Evolutionary conservation across 257 asterid genomes (phyloP), one percentile per base, ranked within the genome.

Genomic region (Cinchona pubescens): DNA sequence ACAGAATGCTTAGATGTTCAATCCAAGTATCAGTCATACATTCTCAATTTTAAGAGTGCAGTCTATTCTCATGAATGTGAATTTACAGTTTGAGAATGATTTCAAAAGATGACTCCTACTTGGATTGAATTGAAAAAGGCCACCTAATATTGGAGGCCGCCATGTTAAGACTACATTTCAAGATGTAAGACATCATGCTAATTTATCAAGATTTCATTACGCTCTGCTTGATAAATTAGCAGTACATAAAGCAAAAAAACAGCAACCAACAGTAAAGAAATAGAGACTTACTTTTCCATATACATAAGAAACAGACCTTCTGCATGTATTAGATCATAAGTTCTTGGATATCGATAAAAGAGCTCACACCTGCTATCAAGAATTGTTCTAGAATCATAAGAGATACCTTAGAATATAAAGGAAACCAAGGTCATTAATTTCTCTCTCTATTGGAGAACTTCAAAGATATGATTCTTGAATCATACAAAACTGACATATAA

Each of bases 341-440:
- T 79, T 73, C 83, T 75, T 62, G 83, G 83, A 35, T 79, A 75
- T 42, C 79, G 75, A 30, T 79, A 79, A 66, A 79, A 74, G 32
- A 76, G 79, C 49, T 79, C 83, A 69, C 83, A 79, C 82, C 82
- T 78, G 14, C 37, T 51, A 56, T 4, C 35, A 46, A 35, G 29
- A 66, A 16, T 18, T 62, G 14, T 48, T 62, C n/a, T 42, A 40
- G 34, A 35, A 37, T 23, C 59, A n/a, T n/a, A 42, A 34, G 45
- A 14, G 29, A 42, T 29, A 35, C 25, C 18, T 30, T 5, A 32
- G 27, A 13, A n/a, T 70, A 43, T 51, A 32, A 15, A 48, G 43
- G n/a, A 10, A 48, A 48, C 16, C n/a, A 64, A 32, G 32, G 25
- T 4, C 23, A n/a, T 55, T 55, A 21, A 21, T 10, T 55, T 16